Percentiles rank a stretch among this genome's conserved stretches.
These are phyloP conservation scores for Blepharisma japonicum DNA, from an alignment of 73 alveolate genomes.

Conservation along the genomic window DNA sequence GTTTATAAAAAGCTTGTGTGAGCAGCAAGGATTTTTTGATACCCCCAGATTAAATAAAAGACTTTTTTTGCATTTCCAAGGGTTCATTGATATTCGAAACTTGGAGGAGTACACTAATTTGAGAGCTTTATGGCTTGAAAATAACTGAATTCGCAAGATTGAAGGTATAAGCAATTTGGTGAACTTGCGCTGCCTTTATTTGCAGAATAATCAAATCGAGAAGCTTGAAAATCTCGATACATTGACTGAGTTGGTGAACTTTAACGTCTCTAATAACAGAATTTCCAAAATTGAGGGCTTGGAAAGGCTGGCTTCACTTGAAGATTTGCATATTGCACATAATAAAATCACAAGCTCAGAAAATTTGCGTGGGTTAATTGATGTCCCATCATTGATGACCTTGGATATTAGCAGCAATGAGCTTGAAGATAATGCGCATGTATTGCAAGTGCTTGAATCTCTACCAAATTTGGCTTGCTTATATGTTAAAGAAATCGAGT, in stretches of 20 bases:
- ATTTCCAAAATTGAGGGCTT: conserved; percentile 69
- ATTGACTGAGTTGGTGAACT: conserved; percentile 55
- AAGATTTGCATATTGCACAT: conserved; percentile 66
- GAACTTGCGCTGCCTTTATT: conserved; percentile 65
- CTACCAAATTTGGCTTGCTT: conserved; percentile 77
- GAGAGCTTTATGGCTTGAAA: conserved; percentile 86
- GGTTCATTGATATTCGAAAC: conserved; percentile 83
- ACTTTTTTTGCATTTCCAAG: conserved; percentile 92
- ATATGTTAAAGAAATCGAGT: conserved; percentile 77
- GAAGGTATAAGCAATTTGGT: conserved; percentile 69
- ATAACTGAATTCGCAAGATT: conserved; percentile 78
- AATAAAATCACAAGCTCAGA: conserved; percentile 72
- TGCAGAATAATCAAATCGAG: conserved; percentile 79
- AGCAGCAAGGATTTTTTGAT: not conserved
- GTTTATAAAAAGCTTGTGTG: not conserved
- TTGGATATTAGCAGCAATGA: conserved; percentile 79
- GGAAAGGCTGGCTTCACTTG: conserved; percentile 49
- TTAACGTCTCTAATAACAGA: conserved; percentile 80
- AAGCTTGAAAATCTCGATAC: conserved; percentile 77
- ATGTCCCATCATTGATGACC: conserved; percentile 61
- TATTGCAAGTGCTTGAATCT: conserved; percentile 61
- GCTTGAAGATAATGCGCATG: conserved; percentile 68
- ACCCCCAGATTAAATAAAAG: conserved; percentile 94
- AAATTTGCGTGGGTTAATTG: conserved; percentile 59
- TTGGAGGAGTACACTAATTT: conserved; percentile 86